These are phyloP conservation scores for Talaromyces nanjingensis DNA, from an alignment of 495 filamentous ascomycete species.

Conservation along the genomic window DNA sequence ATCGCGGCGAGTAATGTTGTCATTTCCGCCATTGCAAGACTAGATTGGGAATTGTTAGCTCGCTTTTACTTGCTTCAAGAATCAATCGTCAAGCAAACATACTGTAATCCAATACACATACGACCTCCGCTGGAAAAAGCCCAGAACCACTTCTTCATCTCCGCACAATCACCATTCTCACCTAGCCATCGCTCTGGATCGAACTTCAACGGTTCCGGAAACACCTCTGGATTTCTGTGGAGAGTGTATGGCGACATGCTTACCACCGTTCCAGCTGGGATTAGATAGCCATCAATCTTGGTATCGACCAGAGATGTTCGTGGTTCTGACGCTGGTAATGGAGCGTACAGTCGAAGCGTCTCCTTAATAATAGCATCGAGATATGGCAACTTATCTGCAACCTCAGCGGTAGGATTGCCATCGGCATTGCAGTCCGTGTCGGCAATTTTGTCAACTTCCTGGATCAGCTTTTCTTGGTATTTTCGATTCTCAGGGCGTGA, in stretches of 20 bases:
- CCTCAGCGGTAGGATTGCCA: not conserved
- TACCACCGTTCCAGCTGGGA: slow-evolving; percentile 7
- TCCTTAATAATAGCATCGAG: slow-evolving; percentile 48
- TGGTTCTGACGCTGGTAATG: slow-evolving; percentile 21
- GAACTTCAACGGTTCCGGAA: slow-evolving; percentile 8
- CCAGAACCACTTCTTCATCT: slow-evolving; percentile 39
- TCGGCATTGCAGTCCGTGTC: not conserved
- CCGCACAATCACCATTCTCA: slow-evolving; percentile 15
- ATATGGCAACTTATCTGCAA: slow-evolving; percentile 18
- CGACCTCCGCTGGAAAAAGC: slow-evolving; percentile 22
- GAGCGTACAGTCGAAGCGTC: slow-evolving; percentile 43
- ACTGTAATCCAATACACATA: slow-evolving; percentile 28
- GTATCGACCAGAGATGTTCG: not conserved
- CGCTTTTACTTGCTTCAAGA: not conserved
- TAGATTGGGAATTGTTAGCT: slow-evolving; percentile 8
- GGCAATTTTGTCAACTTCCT: slow-evolving; percentile 14
- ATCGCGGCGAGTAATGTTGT: slow-evolving; percentile 29
- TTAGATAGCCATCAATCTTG: slow-evolving; percentile 8
- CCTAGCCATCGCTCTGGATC: slow-evolving; percentile 21
- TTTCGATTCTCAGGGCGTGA: slow-evolving; percentile 18
- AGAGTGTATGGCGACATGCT: not conserved
- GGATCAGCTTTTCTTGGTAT: slow-evolving; percentile 20
- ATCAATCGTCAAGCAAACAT: slow-evolving; percentile 11
- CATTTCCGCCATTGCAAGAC: slow-evolving; percentile 38
- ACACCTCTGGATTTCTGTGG: slow-evolving; percentile 8